Conservation (phyloP, 345 rosid genomes). For the Lagerstroemia speciosa region DNA sequence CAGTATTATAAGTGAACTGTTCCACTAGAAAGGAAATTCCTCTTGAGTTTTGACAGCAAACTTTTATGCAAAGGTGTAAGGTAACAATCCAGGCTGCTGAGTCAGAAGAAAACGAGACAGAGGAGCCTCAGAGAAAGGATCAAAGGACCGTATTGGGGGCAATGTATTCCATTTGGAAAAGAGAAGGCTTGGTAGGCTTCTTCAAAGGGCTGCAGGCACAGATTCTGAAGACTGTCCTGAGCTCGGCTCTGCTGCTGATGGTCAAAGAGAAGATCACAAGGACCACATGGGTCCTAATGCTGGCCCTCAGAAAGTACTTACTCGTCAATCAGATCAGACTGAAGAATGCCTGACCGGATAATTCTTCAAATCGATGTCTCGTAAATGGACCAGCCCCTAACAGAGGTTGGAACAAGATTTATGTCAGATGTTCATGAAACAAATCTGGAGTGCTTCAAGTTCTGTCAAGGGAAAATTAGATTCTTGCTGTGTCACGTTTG, state of each 20-base stretch:
- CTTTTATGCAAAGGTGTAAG: slow-evolving; percentile 52
- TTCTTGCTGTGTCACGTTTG: not conserved
- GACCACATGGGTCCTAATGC: slow-evolving; percentile 67
- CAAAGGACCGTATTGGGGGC: slow-evolving; percentile 47
- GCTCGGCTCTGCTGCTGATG: slow-evolving; percentile 92
- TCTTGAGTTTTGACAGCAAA: not conserved
- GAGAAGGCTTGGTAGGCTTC: slow-evolving; percentile 75
- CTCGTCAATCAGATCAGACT: slow-evolving; percentile 26
- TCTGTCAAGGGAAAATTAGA: not conserved
- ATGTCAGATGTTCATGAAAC: not conserved
- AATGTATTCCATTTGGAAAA: slow-evolving; percentile 52
- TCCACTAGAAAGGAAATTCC: not conserved
- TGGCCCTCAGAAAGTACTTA: slow-evolving; percentile 52
- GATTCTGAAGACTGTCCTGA: slow-evolving; percentile 84
- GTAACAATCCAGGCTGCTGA: slow-evolving; percentile 80
- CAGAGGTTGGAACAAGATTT: not conserved
- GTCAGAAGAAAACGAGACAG: slow-evolving; percentile 31
- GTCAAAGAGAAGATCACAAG: slow-evolving; percentile 85
- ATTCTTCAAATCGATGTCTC: not conserved
- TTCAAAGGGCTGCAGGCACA: slow-evolving; percentile 86
- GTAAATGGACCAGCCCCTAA: not conserved
- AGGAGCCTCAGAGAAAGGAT: slow-evolving; percentile 22
- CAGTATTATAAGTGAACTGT: not conserved
- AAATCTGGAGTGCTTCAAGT: not conserved
- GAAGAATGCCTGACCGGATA: slow-evolving; percentile 24